phyloP scores from a whole-genome alignment of 2,329 filamentous ascomycete species.

The Rachicladosporium sp. region DNA sequence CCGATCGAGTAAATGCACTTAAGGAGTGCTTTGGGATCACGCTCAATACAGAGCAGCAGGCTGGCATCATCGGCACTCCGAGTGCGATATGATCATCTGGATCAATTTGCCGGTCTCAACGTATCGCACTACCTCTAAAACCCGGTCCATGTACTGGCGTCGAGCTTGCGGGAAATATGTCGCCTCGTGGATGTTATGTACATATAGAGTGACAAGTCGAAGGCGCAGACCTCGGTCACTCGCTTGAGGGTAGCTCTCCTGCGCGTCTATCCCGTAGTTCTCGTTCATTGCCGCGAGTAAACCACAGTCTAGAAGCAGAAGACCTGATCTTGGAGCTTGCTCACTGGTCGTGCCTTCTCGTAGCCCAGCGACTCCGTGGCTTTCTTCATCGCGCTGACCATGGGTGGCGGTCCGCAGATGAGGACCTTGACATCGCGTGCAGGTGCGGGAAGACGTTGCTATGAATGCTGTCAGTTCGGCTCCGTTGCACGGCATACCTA shows the following conservation, averaged over 20 bases:
- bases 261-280: too few relatives aligned
- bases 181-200: too few relatives aligned
- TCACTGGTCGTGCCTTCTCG: constrained; percentile 84
- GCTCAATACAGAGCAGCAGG: constrained; percentile 25
- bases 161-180: too few relatives aligned
- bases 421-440: constrained; percentile 84
- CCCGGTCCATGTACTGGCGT: too few relatives aligned
- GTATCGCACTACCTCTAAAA: too few relatives aligned
- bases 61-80: constrained; percentile 22
- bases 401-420: constrained; percentile 88
- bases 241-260: too few relatives aligned
- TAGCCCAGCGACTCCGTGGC: constrained; percentile 77
- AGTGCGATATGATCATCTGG: constrained; percentile 1
- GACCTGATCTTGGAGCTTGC: constrained; percentile 95
- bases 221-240: too few relatives aligned
- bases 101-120: too few relatives aligned
- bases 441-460: constrained; percentile 72
- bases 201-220: too few relatives aligned
- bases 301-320: constrained; percentile 62
- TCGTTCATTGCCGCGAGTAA: too few relatives aligned
- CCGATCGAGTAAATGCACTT: constrained; percentile 30
- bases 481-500: too few relatives aligned
- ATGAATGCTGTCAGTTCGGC: constrained; percentile 6
- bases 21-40: constrained; percentile 33
- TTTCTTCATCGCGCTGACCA: constrained; percentile 97